A percentile compares a stretch with the other conserved stretches of the same genome.
Evolutionary conservation across 441 rosid species (phyloP).

Genomic region (Codiaeum variegatum): DNA sequence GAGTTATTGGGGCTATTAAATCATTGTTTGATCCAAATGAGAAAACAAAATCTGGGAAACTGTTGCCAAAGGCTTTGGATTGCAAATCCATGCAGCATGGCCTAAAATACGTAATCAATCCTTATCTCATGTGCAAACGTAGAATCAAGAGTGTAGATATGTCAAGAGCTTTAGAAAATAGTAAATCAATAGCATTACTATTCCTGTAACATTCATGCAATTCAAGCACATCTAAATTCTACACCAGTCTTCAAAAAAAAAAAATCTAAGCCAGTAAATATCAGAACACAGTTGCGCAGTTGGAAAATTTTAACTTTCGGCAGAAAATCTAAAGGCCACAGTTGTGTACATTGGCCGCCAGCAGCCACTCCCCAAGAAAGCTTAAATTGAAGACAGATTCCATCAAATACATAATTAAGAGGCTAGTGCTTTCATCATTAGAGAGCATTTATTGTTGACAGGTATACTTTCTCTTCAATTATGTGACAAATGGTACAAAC

Average conservation of each 20-base stretch:
- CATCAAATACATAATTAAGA: not conserved
- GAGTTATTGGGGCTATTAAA: constrained; percentile 58
- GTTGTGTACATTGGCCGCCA: not conserved
- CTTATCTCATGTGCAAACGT: not conserved
- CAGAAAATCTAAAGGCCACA: not conserved
- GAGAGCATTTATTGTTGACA: not conserved
- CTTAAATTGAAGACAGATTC: not conserved
- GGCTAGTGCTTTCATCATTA: not conserved
- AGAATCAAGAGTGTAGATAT: not conserved
- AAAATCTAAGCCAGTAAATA: not conserved
- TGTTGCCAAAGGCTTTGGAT: constrained; percentile 65
- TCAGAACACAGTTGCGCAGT: not conserved
- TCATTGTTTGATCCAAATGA: constrained; percentile 74
- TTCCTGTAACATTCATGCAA: not conserved
- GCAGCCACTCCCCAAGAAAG: constrained; percentile 3
- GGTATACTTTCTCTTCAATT: not conserved
- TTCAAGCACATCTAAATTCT: not conserved
- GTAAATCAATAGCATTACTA: not conserved
- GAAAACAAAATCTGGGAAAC: constrained; percentile 64
- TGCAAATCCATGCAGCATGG: not conserved
- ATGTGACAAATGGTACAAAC: not conserved
- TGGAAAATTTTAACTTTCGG: not conserved
- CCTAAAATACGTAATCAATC: not conserved
- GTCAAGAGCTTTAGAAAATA: not conserved
- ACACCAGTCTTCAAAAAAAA: no score